Conservation (phyloP, 148 eudicot species). For the Oxyria digyna region DNA sequence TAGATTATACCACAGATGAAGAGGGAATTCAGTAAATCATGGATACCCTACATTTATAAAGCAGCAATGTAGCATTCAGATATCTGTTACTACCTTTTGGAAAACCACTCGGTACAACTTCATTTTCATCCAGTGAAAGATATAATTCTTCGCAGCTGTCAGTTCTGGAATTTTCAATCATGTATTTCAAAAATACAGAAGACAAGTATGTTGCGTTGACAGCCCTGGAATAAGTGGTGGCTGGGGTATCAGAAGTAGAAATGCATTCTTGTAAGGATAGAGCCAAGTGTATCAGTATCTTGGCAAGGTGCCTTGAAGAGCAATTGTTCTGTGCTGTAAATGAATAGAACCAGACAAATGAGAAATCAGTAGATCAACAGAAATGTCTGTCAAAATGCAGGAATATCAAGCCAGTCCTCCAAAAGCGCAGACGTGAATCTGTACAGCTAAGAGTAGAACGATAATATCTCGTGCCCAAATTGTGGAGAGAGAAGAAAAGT, state of each 20-base stretch:
- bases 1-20: background rate
- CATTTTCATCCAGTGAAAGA: conserved; percentile 50
- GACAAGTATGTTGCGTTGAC: conserved; percentile 68
- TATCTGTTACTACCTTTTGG: conserved; percentile 28
- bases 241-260: conserved; percentile 37
- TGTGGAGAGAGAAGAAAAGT: background rate
- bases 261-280: conserved; percentile 76
- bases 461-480: background rate
- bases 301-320: conserved; percentile 74
- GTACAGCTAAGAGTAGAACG: background rate
- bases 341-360: background rate
- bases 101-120: conserved; percentile 42
- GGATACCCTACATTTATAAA: background rate
- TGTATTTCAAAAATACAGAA: conserved; percentile 62
- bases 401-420: background rate
- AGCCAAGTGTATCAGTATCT: conserved; percentile 73
- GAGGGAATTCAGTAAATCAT: background rate
- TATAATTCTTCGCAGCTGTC: conserved; percentile 53
- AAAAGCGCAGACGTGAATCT: background rate
- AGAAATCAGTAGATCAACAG: background rate
- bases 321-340: conserved; percentile 69
- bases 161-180: conserved; percentile 57
- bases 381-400: background rate
- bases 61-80: background rate
- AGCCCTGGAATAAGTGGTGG: conserved; percentile 54